Base-by-base conservation (phyloP, 2,329 filamentous ascomycete genomes). In the Coniochaeta hoffmannii region DNA sequence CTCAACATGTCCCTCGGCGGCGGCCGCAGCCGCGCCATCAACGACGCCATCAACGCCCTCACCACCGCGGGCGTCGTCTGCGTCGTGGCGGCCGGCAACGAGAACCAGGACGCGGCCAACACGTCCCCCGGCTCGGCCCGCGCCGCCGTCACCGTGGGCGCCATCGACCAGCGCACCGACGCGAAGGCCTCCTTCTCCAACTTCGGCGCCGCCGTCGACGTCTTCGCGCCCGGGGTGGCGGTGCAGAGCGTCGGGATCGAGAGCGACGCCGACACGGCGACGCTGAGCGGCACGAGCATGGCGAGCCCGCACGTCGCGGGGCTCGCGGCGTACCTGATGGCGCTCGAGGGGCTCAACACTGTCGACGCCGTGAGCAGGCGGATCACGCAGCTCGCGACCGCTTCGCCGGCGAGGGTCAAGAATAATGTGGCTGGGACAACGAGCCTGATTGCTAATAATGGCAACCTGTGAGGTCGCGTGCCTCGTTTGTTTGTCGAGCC, bases 221-320 rank as follows among this genome's bases (percentile, higher is more conserved):
- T 84, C 61, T 83, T 77, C 59, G 81, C 76, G 14, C 79, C 80
- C 3, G 82, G 81, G 51, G 78, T 83, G 53, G 61, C 76, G 52
- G 73, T 85, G 28, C 67, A 76, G 55, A 80, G 76, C 59, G 77
- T 77, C 38, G 77, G 78, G 54, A 82, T 82, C 67, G 59, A 64
- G n/a, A 75, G 64, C 60, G 68, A 79, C 62, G 77, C 69, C 19
- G 75, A 69, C 58, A 76, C 71, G 52, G 68, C 68, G 34, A 66
- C 65, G 17, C 69, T 83, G 50, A 79, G 74, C 62, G 81, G 80
- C 53, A 83, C 81, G 58, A 80, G 78, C 59, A 87, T 87, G 84
- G 84, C 86, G 26, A 78, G 79, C 12, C 86, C 86, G 1, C 85
- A 88, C 66, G 77, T 89, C 54, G 79, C 82, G 50, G 87, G 87